Evolutionary conservation across 1,284 basidiomycete genomes (phyloP), one percentile per base, ranked within the genome.

Genomic region (Puccinia hordei): DNA sequence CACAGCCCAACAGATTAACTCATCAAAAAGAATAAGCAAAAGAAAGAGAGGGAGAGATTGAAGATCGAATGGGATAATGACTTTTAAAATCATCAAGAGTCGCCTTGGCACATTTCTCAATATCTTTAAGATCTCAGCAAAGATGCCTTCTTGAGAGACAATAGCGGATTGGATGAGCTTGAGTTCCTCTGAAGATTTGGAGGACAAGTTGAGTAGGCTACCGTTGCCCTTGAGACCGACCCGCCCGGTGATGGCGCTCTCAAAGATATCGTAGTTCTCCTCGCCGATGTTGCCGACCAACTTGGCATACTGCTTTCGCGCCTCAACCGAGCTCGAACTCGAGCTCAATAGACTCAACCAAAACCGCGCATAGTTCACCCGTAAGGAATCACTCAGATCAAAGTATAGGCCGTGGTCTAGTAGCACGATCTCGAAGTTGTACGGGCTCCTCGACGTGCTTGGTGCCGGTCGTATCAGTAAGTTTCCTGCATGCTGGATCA

Each of bases 401-500:
- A 98, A 97, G 86, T 97, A 98, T 24, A 94, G 87, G 84, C 88
- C 95, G 82, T 97, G 95, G 84, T 98, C 95, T 77, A 98, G 87
- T 0, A 97, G 88, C 27, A 93, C 94, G 71, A 97, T 92, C 85
- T 98, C 95, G 84, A 98, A 98, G 85, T 96, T 96, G 87, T 92
- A 93, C 0, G 93, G 92, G 6, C 93, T 94, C 78, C 88, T 88
- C 0, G 93, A 92, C 2, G 82, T 83, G 13, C 85, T 82, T 0
- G 90, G 88, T 10, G 91, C 89, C 0, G 92, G 90, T 79, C 95
- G 90, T 81, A 99, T 96, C 38, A 99, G 88, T 30, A 99, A 88
- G 85, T 98, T 98, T 12, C 96, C 95, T 53, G 83, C 85, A 81
- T 85, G 85, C 80, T 86, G 35, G 44, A 66, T 66, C 30, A 30